Percentiles rank a stretch among this genome's conserved stretches.
These are phyloP conservation scores for Elongisporangium undulatum DNA, from an alignment of 352 stramenopile genomes.

Conservation along the genomic window DNA sequence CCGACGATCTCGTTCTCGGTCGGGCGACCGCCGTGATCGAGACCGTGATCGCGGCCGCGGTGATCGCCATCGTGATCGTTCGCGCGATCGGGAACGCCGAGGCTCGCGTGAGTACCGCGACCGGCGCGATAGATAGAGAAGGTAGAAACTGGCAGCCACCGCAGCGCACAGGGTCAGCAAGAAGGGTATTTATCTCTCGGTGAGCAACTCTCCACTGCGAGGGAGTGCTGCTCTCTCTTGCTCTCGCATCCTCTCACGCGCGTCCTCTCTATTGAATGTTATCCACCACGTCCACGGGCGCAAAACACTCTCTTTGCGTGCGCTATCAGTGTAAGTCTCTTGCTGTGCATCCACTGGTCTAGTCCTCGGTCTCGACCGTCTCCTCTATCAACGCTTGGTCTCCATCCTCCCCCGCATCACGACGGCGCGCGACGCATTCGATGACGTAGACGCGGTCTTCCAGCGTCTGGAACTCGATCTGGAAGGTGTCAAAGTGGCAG, in stretches of 20 bases:
- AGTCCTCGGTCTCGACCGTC: too few species aligned
- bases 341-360: too few species aligned
- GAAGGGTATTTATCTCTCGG: not conserved
- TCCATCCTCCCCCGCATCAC: not conserved
- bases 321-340: not conserved
- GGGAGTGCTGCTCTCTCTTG: not conserved
- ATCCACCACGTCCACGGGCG: not conserved
- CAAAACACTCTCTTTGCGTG: not conserved
- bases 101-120: constrained; percentile 49
- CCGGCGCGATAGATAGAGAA: constrained; percentile 17
- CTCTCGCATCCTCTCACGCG: not conserved
- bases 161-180: not conserved
- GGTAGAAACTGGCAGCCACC: not conserved
- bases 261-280: not conserved
- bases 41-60: constrained; percentile 11
- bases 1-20: constrained; percentile 30
- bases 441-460: constrained; percentile 57
- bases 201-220: not conserved
- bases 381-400: too few species aligned
- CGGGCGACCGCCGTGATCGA: constrained; percentile 13
- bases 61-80: constrained; percentile 17
- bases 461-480: constrained; percentile 74
- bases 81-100: constrained; percentile 32
- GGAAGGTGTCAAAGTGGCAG: constrained; percentile 71
- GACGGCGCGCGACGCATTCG: not conserved